phyloP scores from a whole-genome alignment of 2,329 filamentous ascomycete species.

The Juglanconis oblonga region DNA sequence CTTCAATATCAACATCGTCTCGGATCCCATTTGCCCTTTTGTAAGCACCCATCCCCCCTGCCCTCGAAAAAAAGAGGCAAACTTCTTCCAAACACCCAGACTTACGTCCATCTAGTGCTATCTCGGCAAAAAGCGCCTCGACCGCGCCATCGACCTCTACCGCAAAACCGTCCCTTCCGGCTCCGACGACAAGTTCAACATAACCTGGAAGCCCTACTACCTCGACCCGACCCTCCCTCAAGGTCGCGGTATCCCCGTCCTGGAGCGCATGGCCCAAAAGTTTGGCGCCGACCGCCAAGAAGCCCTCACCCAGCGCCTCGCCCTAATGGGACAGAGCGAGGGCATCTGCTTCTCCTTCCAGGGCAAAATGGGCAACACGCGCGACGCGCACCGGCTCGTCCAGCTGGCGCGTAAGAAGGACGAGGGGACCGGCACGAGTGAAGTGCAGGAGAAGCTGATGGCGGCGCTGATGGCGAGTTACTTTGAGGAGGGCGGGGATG shows the following conservation, averaged over 20 bases:
- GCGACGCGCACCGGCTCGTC: constrained; percentile 75
- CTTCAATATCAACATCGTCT: constrained; percentile 74
- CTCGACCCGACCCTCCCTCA: constrained; percentile 64
- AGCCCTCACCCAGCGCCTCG: constrained; percentile 57
- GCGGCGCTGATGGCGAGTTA: constrained; percentile 63
- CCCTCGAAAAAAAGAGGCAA: constrained; percentile 9
- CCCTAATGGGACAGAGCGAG: constrained; percentile 55
- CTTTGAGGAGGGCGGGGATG: constrained; percentile 63
- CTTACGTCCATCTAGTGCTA: constrained; percentile 55
- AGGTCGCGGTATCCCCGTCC: constrained; percentile 40
- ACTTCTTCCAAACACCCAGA: too few relatives aligned
- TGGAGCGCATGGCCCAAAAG: constrained; percentile 54
- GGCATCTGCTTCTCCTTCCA: constrained; percentile 73
- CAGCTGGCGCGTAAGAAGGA: constrained; percentile 60
- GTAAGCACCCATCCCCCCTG: constrained; percentile 29
- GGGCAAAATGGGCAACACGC: constrained; percentile 71
- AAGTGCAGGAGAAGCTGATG: constrained; percentile 57
- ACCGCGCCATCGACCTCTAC: constrained; percentile 67
- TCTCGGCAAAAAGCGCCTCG: constrained; percentile 73
- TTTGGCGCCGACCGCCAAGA: constrained; percentile 63
- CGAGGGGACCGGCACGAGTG: constrained; percentile 25
- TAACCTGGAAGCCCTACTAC: constrained; percentile 78
- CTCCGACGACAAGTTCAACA: constrained; percentile 64
- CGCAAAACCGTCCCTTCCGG: constrained; percentile 58
- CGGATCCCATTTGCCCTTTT: constrained; percentile 76